Evolutionary conservation across 306 rosid species (phyloP).

Genomic region (Erythrophleum fordii): DNA sequence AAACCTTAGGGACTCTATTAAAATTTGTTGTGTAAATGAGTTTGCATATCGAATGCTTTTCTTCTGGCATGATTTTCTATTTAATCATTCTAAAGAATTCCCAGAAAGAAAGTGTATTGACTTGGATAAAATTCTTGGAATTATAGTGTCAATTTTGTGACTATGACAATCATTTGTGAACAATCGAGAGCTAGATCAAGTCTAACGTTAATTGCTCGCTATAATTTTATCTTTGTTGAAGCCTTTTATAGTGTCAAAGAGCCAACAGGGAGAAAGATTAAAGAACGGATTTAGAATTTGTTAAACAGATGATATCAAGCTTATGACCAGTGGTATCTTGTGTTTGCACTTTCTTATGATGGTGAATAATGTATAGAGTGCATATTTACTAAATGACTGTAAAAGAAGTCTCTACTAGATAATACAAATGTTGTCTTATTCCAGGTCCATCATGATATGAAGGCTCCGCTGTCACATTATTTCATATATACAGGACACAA

Average conservation of each 20-base stretch:
- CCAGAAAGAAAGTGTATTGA: not conserved
- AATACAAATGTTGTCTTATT: conserved; percentile 35
- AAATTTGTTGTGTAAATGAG: not conserved
- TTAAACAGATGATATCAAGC: not conserved
- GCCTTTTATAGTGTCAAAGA: not conserved
- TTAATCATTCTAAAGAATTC: not conserved
- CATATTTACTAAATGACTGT: not conserved
- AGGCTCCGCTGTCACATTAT: conserved; percentile 89
- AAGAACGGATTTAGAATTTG: not conserved
- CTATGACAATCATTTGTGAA: conserved; percentile 11
- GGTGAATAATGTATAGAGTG: not conserved
- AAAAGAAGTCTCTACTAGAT: conserved; percentile 34
- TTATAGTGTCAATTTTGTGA: conserved; percentile 25
- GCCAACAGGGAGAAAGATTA: not conserved
- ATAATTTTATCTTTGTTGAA: not conserved
- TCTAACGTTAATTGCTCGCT: not conserved
- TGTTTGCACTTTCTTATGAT: not conserved
- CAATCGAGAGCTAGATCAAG: not conserved
- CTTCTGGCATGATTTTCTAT: not conserved
- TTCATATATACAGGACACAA: conserved; percentile 98
- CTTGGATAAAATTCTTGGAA: not conserved
- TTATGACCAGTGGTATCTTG: not conserved
- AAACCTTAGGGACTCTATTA: not conserved
- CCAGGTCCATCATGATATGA: conserved; percentile 97
- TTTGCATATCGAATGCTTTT: not conserved